Conservation (phyloP, 192 early-diverging fungal species). For the Coemansia sp. region DNA sequence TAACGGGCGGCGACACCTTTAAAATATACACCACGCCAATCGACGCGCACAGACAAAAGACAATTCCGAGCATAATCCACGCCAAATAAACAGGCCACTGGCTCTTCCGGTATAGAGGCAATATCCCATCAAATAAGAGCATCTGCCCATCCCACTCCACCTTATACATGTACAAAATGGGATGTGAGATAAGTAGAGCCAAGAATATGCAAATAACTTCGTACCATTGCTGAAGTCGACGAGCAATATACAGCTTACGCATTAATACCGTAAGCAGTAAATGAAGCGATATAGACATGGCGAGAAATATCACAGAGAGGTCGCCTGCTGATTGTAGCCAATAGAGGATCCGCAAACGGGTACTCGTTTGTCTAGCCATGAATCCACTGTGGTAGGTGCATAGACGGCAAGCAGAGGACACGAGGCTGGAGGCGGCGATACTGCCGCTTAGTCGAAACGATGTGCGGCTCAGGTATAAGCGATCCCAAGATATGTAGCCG, state of each 20-base stretch:
- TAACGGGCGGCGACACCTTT: background rate
- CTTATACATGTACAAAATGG: conserved; percentile 23
- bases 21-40: background rate
- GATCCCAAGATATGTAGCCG: background rate
- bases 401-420: conserved; percentile 10
- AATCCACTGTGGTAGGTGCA: background rate
- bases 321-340: conserved; percentile 18
- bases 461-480: background rate
- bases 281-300: conserved; percentile 1
- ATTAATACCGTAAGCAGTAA: conserved; percentile 16
- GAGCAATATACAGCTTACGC: background rate
- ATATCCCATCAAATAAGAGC: conserved; percentile 6
- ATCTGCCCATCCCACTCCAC: conserved; percentile 14
- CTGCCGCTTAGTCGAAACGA: conserved; percentile 21
- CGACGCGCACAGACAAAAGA: background rate
- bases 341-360: conserved; percentile 10
- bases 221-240: conserved; percentile 19
- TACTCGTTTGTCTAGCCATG: background rate
- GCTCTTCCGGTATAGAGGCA: background rate
- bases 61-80: conserved; percentile 4
- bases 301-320: conserved; percentile 9
- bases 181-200: conserved; percentile 19
- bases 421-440: background rate
- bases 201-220: background rate
- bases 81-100: conserved; percentile 18